Percentiles rank a stretch among this genome's conserved stretches.
These are phyloP conservation scores for Suillus decipiens DNA, from an alignment of 768 basidiomycete species.

Conservation along the genomic window DNA sequence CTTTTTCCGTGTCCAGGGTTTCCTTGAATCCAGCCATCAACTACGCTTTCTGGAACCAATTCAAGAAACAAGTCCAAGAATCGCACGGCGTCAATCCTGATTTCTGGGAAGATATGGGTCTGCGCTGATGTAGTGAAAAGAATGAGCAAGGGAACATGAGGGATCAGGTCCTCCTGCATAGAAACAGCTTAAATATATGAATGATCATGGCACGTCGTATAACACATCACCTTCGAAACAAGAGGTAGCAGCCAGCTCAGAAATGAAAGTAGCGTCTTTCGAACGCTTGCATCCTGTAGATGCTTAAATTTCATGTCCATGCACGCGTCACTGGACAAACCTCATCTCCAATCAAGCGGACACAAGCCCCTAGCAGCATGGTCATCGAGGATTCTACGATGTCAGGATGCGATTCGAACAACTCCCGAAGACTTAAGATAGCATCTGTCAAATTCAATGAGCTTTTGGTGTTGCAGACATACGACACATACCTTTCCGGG, in stretches of 20 bases:
- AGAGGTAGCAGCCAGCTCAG: slow-evolving; percentile 72
- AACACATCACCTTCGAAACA: slow-evolving; percentile 51
- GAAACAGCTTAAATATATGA: slow-evolving; percentile 14
- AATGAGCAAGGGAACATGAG: slow-evolving; percentile 75
- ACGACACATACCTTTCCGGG: slow-evolving; percentile 62
- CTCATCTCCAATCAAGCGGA: slow-evolving; percentile 81
- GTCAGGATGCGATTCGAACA: slow-evolving; percentile 63
- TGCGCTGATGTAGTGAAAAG: slow-evolving; percentile 90
- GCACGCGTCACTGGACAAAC: slow-evolving; percentile 40
- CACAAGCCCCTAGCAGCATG: slow-evolving; percentile 56
- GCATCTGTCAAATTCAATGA: slow-evolving; percentile 53
- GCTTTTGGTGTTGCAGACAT: not conserved
- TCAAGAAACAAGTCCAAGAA: slow-evolving; percentile 77
- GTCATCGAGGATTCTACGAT: slow-evolving; percentile 55
- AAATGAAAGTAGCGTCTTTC: slow-evolving; percentile 70
- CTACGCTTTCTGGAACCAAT: slow-evolving; percentile 63
- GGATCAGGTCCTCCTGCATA: slow-evolving; percentile 63
- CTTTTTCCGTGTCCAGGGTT: slow-evolving; percentile 56
- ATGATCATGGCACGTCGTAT: not conserved
- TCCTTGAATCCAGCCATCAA: slow-evolving; percentile 65
- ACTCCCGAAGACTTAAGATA: slow-evolving; percentile 67
- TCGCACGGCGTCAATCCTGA: slow-evolving; percentile 85
- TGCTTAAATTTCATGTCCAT: slow-evolving; percentile 10
- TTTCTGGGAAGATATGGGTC: slow-evolving; percentile 94
- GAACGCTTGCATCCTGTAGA: slow-evolving; percentile 73